A percentile compares a stretch with the other conserved stretches of the same genome.
Conservation (phyloP, 2,329 filamentous ascomycete genomes). For the Alternaria brassicicola region DNA sequence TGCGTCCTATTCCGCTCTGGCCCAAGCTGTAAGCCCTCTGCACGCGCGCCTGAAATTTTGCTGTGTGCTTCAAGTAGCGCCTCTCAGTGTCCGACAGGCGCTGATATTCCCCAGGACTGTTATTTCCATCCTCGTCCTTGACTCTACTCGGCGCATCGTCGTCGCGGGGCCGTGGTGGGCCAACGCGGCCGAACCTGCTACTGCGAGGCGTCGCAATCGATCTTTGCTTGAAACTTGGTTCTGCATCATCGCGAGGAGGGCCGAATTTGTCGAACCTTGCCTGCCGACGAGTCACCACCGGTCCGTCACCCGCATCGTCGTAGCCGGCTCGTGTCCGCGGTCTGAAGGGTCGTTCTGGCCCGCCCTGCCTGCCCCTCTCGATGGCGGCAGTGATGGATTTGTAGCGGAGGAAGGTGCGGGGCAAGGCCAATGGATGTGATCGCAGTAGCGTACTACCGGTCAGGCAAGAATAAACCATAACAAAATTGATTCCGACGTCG, state of each 20-base stretch:
- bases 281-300: constrained; percentile 6
- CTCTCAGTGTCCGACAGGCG: too few relatives aligned
- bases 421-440: constrained; percentile 16
- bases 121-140: not conserved
- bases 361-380: constrained; percentile 33
- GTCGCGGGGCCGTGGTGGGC: constrained; percentile 6
- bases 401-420: constrained; percentile 31
- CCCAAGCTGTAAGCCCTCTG: not conserved
- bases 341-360: constrained; percentile 16
- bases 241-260: constrained; percentile 5
- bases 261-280: constrained; percentile 15
- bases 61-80: too few relatives aligned
- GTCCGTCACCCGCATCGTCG: not conserved
- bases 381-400: constrained; percentile 44
- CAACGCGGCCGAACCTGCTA: constrained; percentile 12
- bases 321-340: constrained; percentile 12
- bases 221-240: not conserved
- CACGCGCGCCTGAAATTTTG: not conserved
- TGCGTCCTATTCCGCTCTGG: not conserved
- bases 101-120: too few relatives aligned
- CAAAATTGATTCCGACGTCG: constrained; percentile 1
- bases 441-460: constrained; percentile 25
- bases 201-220: not conserved
- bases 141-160: constrained; percentile 2
- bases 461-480: constrained; percentile 30